Evolutionary conservation across 805 yeast genomes (phyloP), one percentile per base, ranked within the genome.

Genomic region (Lipomyces spencermartinsiae): DNA sequence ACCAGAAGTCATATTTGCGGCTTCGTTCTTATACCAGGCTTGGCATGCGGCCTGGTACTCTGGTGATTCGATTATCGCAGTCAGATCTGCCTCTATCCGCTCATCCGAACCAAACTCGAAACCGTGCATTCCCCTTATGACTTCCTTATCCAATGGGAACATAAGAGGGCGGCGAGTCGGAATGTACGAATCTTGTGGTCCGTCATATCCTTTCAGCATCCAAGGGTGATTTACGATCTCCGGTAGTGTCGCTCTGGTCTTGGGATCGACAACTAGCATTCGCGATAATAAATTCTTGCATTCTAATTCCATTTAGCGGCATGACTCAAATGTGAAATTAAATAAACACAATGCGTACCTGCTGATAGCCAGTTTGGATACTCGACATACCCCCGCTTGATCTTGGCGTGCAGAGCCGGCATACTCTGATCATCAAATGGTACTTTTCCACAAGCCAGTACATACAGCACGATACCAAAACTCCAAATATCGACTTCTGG

Each of bases 401-500:
- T 95, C 78, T 93, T 93, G 71, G 92, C 97, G 78, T 95, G 99
- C 74, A 95, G 83, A 1, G 91, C 93, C 58, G 93, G 89, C 71
- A 96, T 97, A 73, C 91, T 88, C 75, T 92, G 96, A 77, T 95
- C 98, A 78, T 95, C 99, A 78, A 95, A 95, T 8, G 99, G 99
- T 14, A 95, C 98, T 78, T 92, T 93, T 64, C 99, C 99, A 78
- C 98, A 93, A 1, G 95, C 97, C 69, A 95, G 83, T 7, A 95
- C 99, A 76, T 92, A 95, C 61, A 95, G 80, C 0, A 95, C 98
- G 39, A 95, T 97, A 71, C 99, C 99, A 82, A 93, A 94, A 1
- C 97, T 92, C 99, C 99, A 95, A 22, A 95, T 89, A 78, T 95
- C 99, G 59, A 95, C 97, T 78, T 95, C 99, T 0, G 99, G 99